phyloP scores from a whole-genome alignment of 306 rosid genomes.

The Bauhinia variegata region DNA sequence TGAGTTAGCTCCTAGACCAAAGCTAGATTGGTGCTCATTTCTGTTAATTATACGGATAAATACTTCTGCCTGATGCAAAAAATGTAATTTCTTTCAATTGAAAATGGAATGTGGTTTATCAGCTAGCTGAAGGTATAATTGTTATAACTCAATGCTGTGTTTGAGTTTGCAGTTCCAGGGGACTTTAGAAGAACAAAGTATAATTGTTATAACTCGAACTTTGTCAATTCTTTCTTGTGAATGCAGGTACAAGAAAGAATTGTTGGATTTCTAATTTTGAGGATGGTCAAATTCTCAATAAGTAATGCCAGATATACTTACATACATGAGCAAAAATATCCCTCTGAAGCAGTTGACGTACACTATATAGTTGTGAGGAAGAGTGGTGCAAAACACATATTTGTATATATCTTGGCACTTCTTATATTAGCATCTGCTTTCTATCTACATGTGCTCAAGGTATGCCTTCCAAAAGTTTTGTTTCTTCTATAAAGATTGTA shows the following conservation, averaged over 20 bases:
- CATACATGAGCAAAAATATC: slow-evolving; percentile 58
- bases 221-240: slow-evolving; percentile 8
- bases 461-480: slow-evolving; percentile 13
- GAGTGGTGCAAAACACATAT: slow-evolving; percentile 43
- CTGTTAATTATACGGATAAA: too few species aligned
- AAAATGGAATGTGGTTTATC: too few species aligned
- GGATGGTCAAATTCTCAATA: slow-evolving; percentile 59
- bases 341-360: slow-evolving; percentile 56
- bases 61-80: too few species aligned
- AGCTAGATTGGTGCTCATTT: too few species aligned
- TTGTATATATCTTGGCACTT: slow-evolving; percentile 46
- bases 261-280: slow-evolving; percentile 23
- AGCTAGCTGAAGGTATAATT: too few species aligned
- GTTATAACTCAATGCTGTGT: too few species aligned
- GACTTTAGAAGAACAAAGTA: background rate
- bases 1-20: background rate
- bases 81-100: too few species aligned
- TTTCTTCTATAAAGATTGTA: background rate
- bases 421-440: slow-evolving; percentile 54
- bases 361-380: slow-evolving; percentile 66
- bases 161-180: background rate
- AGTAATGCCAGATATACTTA: slow-evolving; percentile 61
- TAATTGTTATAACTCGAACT: background rate
- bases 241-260: slow-evolving; percentile 33
- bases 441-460: slow-evolving; percentile 58